These are phyloP conservation scores for Kandelia obovata DNA, from an alignment of 345 rosid genomes.

Conservation along the genomic window DNA sequence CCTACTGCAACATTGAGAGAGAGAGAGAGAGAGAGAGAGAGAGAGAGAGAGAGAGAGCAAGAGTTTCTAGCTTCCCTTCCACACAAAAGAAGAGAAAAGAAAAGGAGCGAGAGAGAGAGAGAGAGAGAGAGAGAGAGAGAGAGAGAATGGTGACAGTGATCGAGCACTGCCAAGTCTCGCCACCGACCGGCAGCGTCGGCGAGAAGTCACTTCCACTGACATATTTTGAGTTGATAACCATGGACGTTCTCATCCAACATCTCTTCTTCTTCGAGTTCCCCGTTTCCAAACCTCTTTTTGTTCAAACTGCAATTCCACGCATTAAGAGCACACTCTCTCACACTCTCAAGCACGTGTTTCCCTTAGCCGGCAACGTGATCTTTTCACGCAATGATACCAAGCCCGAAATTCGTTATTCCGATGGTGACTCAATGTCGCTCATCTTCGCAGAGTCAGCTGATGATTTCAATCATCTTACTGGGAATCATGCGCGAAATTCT, in stretches of 20 bases:
- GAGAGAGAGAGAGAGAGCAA: no score
- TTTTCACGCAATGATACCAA: conserved; percentile 17
- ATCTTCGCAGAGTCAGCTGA: conserved; percentile 30
- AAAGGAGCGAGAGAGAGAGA: no score
- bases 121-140: no score
- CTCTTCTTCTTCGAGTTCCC: not conserved
- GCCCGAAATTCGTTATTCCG: conserved; percentile 28
- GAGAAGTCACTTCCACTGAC: not conserved
- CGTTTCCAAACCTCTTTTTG: not conserved
- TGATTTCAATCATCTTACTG: conserved; percentile 22
- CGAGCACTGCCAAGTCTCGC: not conserved
- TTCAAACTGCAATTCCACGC: not conserved
- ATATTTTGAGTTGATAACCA: not conserved
- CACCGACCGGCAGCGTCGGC: not conserved
- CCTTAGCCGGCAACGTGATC: not conserved
- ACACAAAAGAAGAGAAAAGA: no score
- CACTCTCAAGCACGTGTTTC: not conserved
- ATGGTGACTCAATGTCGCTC: conserved; percentile 31
- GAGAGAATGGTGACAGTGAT: not conserved
- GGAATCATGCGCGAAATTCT: conserved; percentile 27
- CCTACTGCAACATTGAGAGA: no score
- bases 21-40: no score
- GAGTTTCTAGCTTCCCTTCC: no score
- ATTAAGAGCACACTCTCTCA: not conserved
- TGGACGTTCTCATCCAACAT: not conserved